These are phyloP conservation scores for Antitrichia curtipendula DNA, from an alignment of 225 moss, liverwort and hornwort genomes.

Conservation along the genomic window DNA sequence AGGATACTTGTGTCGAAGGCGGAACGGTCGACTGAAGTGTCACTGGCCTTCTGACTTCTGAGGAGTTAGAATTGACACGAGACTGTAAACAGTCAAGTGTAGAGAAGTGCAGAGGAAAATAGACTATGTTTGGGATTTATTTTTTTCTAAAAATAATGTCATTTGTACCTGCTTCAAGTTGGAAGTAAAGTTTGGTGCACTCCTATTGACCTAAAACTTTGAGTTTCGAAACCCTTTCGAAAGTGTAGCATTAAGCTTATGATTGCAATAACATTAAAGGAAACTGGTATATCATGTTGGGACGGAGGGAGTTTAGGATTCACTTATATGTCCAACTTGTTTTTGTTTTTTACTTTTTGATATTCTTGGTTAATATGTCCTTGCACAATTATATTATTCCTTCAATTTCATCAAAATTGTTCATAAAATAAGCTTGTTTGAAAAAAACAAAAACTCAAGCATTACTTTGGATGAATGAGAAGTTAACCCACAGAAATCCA, in stretches of 20 bases:
- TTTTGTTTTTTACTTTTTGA: neutral
- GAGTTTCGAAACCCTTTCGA: no score
- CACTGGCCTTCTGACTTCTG: neutral
- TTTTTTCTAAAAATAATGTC: no score
- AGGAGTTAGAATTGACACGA: neutral
- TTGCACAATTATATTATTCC: neutral
- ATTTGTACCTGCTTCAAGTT: no score
- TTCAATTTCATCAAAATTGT: neutral
- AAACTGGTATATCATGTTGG: no score
- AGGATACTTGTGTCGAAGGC: neutral
- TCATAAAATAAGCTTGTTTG: neutral
- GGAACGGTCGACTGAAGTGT: neutral
- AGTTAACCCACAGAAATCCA: no score
- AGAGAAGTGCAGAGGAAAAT: neutral
- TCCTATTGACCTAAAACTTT: no score
- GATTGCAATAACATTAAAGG: no score
- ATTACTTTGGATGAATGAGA: neutral
- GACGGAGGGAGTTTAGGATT: no score
- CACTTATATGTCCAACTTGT: neutral
- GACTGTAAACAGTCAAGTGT: neutral
- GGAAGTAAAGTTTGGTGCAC: no score
- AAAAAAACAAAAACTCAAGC: neutral
- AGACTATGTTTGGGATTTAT: no score
- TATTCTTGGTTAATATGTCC: neutral
- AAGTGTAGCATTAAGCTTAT: no score